Conservation (phyloP, 1,139 yeast species). For the Debaryomyces nepalensis region DNA sequence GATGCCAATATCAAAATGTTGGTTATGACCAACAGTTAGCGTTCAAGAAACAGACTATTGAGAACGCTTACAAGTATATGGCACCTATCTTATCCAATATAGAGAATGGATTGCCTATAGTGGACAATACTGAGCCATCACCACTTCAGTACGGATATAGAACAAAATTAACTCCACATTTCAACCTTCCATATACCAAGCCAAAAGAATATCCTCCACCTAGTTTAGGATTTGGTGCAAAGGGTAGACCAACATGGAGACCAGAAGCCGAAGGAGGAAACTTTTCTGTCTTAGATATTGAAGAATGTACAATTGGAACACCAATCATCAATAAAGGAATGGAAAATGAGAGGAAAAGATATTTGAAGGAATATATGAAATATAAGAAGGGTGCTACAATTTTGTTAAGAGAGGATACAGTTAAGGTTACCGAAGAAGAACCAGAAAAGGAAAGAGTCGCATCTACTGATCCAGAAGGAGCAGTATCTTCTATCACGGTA, state of each 20-base stretch:
- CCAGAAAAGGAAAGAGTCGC: conserved; percentile 35
- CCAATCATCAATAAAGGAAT: conserved; percentile 73
- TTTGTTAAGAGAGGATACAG: conserved; percentile 78
- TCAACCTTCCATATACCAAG: conserved; percentile 71
- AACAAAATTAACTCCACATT: conserved; percentile 95
- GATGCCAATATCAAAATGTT: conserved; percentile 90
- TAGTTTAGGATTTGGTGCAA: conserved; percentile 85
- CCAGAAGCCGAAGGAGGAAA: conserved; percentile 52
- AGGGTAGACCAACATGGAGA: conserved; percentile 77
- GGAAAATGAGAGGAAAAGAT: conserved; percentile 65
- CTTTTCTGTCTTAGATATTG: conserved; percentile 75
- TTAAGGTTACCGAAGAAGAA: conserved; percentile 35
- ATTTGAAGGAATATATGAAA: conserved; percentile 51
- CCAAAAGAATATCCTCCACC: conserved; percentile 56
- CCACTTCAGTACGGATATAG: conserved; percentile 80
- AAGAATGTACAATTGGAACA: conserved; percentile 92
- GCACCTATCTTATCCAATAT: conserved; percentile 53
- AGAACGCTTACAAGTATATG: conserved; percentile 79
- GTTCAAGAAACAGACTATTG: conserved; percentile 74
- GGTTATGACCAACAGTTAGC: conserved; percentile 72
- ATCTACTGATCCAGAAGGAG: conserved; percentile 45
- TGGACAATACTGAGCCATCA: conserved; percentile 73
- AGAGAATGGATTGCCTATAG: conserved; percentile 53
- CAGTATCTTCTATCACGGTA: conserved; percentile 33
- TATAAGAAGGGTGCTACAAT: conserved; percentile 89